Conservation (phyloP, 495 filamentous ascomycete genomes). For the Podospora bellae-mahoneyi region DNA sequence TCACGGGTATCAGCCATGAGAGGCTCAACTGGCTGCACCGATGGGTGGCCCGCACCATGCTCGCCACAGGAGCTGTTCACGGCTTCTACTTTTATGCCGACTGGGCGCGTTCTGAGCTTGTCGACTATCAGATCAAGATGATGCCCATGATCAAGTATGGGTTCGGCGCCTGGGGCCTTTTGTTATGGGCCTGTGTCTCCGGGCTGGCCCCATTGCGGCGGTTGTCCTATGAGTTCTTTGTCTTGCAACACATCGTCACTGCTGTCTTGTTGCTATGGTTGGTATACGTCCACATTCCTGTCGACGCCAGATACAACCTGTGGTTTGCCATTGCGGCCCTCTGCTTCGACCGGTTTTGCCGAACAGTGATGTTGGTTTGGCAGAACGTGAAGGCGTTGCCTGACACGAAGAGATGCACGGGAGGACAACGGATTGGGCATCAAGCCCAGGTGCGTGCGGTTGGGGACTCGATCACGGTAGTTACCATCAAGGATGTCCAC, state of each 20-base stretch:
- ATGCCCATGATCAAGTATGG: slow-evolving; percentile 66
- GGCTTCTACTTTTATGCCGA: slow-evolving; percentile 66
- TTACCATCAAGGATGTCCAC: slow-evolving; percentile 66
- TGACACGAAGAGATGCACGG: slow-evolving; percentile 38
- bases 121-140: slow-evolving; percentile 57
- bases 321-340: slow-evolving; percentile 73
- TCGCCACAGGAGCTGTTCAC: slow-evolving; percentile 72
- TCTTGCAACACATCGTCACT: slow-evolving; percentile 71
- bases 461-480: slow-evolving; percentile 59
- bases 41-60: slow-evolving; percentile 72
- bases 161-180: slow-evolving; percentile 67
- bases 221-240: slow-evolving; percentile 74
- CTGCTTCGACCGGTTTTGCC: slow-evolving; percentile 63
- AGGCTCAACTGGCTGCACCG: slow-evolving; percentile 81
- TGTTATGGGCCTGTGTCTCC: slow-evolving; percentile 68
- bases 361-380: slow-evolving; percentile 53
- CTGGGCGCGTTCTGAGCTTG: slow-evolving; percentile 64
- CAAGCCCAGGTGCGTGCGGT: slow-evolving; percentile 62
- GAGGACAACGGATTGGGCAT: slow-evolving; percentile 46
- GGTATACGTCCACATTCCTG: slow-evolving; percentile 63
- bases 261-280: slow-evolving; percentile 65
- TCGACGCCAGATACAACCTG: slow-evolving; percentile 53
- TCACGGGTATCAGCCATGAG: slow-evolving; percentile 69
- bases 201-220: slow-evolving; percentile 66
- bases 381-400: slow-evolving; percentile 56